phyloP scores from a whole-genome alignment of 2,329 filamentous ascomycete genomes.

The Colletotrichum sp. region DNA sequence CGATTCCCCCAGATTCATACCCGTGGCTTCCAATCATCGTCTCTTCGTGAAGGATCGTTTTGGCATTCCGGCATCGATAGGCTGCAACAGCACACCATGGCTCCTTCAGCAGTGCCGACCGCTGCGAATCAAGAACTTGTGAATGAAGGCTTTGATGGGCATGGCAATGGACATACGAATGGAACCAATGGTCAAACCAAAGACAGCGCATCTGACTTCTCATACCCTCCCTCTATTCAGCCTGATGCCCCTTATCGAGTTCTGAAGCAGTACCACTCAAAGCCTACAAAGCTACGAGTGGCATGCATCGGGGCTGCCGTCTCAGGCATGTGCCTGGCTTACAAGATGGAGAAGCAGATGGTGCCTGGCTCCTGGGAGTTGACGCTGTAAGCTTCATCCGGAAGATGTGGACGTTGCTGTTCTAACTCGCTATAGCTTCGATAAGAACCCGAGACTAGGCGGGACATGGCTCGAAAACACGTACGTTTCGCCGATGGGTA shows the following conservation, averaged over 20 bases:
- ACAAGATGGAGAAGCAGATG: constrained; percentile 34
- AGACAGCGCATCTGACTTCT: constrained; percentile 21
- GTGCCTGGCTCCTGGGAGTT: constrained; percentile 32
- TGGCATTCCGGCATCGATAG: neutral
- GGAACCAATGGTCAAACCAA: constrained; percentile 5
- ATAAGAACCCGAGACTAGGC: constrained; percentile 34
- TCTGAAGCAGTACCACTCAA: constrained; percentile 38
- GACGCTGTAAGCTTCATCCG: constrained; percentile 22
- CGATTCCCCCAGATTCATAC: neutral
- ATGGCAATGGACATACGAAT: neutral
- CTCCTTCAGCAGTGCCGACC: constrained; percentile 6
- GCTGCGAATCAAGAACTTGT: neutral
- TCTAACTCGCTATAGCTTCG: constrained; percentile 24
- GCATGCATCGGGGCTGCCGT: constrained; percentile 34
- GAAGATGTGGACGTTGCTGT: neutral
- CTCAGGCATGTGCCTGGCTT: constrained; percentile 31
- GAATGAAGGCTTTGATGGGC: neutral
- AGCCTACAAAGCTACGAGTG: constrained; percentile 36
- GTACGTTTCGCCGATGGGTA: constrained; percentile 3
- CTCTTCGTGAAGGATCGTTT: neutral
- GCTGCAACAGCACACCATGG: neutral
- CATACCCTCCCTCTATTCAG: constrained; percentile 29
- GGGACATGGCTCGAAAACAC: constrained; percentile 32
- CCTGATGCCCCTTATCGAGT: constrained; percentile 29
- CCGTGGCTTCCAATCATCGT: neutral